phyloP scores from a whole-genome alignment of 1,284 basidiomycete genomes.

The Moesziomyces sp. region DNA sequence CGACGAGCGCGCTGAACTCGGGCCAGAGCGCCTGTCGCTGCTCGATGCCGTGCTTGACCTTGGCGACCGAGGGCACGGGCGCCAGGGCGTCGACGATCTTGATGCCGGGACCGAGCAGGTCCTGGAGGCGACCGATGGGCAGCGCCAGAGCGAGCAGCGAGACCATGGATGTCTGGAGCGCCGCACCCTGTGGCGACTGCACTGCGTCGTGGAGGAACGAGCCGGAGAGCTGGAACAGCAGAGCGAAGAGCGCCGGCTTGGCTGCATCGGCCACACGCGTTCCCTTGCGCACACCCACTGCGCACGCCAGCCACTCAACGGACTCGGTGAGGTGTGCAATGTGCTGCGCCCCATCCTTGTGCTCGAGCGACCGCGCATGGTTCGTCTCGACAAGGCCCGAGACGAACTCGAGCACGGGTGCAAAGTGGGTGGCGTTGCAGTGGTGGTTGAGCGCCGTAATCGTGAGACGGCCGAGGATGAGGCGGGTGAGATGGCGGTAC shows the following conservation, averaged over 20 bases:
- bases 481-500: slow-evolving; percentile 34
- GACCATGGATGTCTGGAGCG: slow-evolving; percentile 37
- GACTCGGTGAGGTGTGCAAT: slow-evolving; percentile 34
- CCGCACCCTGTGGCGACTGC: slow-evolving; percentile 19
- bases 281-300: slow-evolving; percentile 62
- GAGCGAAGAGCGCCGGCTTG: slow-evolving; percentile 52
- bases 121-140: slow-evolving; percentile 62
- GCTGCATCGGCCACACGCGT: slow-evolving; percentile 50
- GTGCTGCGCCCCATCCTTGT: slow-evolving; percentile 2
- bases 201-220: slow-evolving; percentile 23
- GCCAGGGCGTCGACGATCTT: slow-evolving; percentile 55
- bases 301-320: slow-evolving; percentile 54
- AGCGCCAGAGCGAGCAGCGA: slow-evolving; percentile 51
- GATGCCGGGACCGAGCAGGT: slow-evolving; percentile 58
- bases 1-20: slow-evolving; percentile 54
- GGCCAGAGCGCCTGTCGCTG: slow-evolving; percentile 42
- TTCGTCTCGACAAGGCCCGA: slow-evolving; percentile 35
- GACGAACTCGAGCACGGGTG: slow-evolving; percentile 47
- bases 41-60: slow-evolving; percentile 21
- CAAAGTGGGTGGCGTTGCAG: slow-evolving; percentile 49
- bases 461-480: slow-evolving; percentile 48
- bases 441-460: slow-evolving; percentile 63
- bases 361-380: slow-evolving; percentile 9
- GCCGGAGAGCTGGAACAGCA: slow-evolving; percentile 44
- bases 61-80: slow-evolving; percentile 20